Evolutionary conservation across 768 basidiomycete genomes (phyloP), one percentile per base, ranked within the genome.

Genomic region (Lactifluus piperatus): DNA sequence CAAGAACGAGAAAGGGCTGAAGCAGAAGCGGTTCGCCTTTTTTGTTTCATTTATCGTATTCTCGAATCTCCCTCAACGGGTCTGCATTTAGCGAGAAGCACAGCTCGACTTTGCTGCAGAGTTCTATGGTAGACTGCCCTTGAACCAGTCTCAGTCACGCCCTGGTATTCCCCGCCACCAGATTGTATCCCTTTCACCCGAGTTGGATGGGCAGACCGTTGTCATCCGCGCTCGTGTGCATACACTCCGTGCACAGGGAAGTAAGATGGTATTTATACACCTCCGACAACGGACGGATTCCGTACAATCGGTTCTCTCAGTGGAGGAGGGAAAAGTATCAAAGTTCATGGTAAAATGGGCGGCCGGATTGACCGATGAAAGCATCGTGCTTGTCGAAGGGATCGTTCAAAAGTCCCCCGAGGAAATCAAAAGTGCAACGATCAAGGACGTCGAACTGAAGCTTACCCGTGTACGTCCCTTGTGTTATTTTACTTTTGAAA

Each of bases 311-410:
- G 75, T 98, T 41, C 76, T 95, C 60, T 72, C 77, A 49, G 82
- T 88, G 24, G 75, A 86, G 10, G 80, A 83, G 11, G 87, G 82
- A 47, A 84, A 81, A 67, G 79, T 98, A 27, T 94, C 91, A 62
- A 97, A 94, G 74, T 94, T 95, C 71, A 99, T 99, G 97, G 82
- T 93, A 39, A 97, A 93, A 73, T 98, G 89, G 88, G 82, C 86
- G 18, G 84, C 84, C 20, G 69, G 81, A 26, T 74, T 98, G 51
- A 76, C 85, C 27, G 81, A 81, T 66, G 97, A 99, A 75, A 90
- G 87, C 58, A 94, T 99, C 67, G 86, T 98, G 5, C 81, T 94
- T 24, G 87, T 95, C 5, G 87, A 94, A 72, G 95, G 93, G 39
- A 68, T 77, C 53, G 88, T 94, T 44, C 82, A 84, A 70, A 86